These are phyloP conservation scores for Trypanosoma scelopori DNA, from an alignment of 208 protist genomes.

Conservation along the genomic window DNA sequence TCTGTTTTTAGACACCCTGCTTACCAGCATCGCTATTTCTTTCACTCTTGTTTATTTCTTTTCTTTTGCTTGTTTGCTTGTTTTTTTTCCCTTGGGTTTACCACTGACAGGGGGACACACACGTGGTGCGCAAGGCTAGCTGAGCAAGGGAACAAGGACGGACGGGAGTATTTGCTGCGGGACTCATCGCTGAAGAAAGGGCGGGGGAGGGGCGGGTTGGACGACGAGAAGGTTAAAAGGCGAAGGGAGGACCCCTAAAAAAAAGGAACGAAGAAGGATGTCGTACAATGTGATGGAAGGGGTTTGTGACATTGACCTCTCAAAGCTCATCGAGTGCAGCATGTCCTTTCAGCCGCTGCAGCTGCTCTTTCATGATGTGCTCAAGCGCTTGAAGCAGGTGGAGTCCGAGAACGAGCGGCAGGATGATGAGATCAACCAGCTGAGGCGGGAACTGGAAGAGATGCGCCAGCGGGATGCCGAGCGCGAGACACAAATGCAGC, in stretches of 20 bases:
- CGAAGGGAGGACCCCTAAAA: too few species aligned
- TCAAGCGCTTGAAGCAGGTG: constrained; percentile 48
- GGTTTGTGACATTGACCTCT: constrained; percentile 63
- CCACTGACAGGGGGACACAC: not conserved
- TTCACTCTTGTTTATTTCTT: not conserved
- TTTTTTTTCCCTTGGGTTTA: constrained; percentile 4
- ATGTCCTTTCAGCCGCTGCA: constrained; percentile 76
- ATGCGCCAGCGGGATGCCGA: constrained; percentile 33
- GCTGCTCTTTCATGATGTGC: constrained; percentile 62
- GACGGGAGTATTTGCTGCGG: not conserved
- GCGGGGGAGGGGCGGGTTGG: too few species aligned
- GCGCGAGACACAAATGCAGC: constrained; percentile 9
- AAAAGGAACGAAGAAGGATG: constrained; percentile 14
- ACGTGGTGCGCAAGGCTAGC: not conserved
- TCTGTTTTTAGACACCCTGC: not conserved
- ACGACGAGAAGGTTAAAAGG: too few species aligned
- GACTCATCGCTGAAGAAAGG: not conserved
- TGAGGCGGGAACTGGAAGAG: constrained; percentile 33
- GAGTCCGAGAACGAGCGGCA: constrained; percentile 55
- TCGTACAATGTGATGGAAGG: constrained; percentile 14
- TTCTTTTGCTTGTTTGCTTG: not conserved
- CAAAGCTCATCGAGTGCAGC: constrained; percentile 73
- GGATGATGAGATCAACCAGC: constrained; percentile 37
- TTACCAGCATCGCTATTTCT: not conserved
- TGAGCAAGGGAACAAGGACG: not conserved